A percentile compares a stretch with the other conserved stretches of the same genome.
phyloP scores from a whole-genome alignment of 495 filamentous ascomycete genomes.

The Neurospora tetrasperma region DNA sequence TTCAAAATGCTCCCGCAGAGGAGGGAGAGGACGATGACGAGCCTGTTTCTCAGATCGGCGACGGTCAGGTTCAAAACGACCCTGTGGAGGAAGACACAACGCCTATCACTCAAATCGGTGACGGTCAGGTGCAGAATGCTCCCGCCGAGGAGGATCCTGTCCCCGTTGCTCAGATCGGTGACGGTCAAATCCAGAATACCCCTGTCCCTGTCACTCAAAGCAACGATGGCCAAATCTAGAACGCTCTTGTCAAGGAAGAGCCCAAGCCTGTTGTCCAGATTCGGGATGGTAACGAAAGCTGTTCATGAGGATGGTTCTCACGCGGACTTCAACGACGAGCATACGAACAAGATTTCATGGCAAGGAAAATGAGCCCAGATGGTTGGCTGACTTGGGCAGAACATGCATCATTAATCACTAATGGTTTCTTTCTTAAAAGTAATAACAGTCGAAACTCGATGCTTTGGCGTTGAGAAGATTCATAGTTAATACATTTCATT shows the following conservation, averaged over 20 bases:
- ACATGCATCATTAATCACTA: background rate
- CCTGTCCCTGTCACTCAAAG: background rate
- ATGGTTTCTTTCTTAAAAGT: background rate
- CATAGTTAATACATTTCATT: background rate
- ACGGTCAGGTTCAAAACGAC: background rate
- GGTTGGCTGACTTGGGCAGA: background rate
- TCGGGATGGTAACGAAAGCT: background rate
- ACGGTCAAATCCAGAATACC: background rate
- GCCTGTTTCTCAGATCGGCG: background rate
- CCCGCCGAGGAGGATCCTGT: background rate
- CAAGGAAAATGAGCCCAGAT: background rate
- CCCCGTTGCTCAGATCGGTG: background rate
- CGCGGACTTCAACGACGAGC: background rate
- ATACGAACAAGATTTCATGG: background rate
- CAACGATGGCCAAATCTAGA: background rate
- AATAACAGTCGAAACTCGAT: background rate
- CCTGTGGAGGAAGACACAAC: background rate
- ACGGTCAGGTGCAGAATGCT: background rate
- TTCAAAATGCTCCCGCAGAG: background rate
- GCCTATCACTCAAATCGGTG: background rate
- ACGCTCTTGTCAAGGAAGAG: background rate
- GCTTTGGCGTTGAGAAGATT: background rate
- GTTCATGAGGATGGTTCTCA: background rate
- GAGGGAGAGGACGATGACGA: background rate
- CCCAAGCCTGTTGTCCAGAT: background rate